phyloP scores from a whole-genome alignment of 2,329 filamentous ascomycete species.

The Akanthomyces uredinophilus region DNA sequence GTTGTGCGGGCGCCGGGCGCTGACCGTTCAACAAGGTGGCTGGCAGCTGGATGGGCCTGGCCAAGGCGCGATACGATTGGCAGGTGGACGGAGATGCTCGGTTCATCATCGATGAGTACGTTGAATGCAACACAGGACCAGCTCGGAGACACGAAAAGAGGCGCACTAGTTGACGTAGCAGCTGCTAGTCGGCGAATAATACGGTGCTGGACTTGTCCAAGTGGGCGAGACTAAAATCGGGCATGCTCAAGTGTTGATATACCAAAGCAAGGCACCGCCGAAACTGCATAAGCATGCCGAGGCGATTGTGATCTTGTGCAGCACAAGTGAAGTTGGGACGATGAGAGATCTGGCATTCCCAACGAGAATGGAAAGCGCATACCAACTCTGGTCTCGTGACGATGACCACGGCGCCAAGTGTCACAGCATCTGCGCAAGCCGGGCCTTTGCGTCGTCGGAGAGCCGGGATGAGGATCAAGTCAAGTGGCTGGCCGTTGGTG shows the following conservation, averaged over 20 bases:
- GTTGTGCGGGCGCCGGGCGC: neutral
- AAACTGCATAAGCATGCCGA: neutral
- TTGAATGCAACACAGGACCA: neutral
- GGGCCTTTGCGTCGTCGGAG: neutral
- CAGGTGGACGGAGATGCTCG: conserved; percentile 3
- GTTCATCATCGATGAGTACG: neutral
- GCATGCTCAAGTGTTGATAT: conserved; percentile 1
- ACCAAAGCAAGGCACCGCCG: conserved; percentile 9
- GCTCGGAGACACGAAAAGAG: neutral
- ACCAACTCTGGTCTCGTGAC: neutral
- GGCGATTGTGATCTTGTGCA: neutral
- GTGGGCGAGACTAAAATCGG: conserved; percentile 12
- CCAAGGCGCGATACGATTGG: conserved; percentile 1
- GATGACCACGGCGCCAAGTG: neutral
- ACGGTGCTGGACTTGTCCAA: neutral
- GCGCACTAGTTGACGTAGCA: conserved; percentile 12
- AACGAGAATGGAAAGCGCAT: neutral
- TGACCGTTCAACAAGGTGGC: conserved; percentile 1
- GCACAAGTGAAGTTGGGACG: neutral
- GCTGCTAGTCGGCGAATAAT: neutral
- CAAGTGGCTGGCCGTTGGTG: conserved; percentile 8
- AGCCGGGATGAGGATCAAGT: neutral
- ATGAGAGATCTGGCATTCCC: neutral
- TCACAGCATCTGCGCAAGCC: neutral
- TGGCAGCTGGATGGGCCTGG: conserved; percentile 4